phyloP scores from a whole-genome alignment of 768 basidiomycete species.

The Tricholoma sp. region DNA sequence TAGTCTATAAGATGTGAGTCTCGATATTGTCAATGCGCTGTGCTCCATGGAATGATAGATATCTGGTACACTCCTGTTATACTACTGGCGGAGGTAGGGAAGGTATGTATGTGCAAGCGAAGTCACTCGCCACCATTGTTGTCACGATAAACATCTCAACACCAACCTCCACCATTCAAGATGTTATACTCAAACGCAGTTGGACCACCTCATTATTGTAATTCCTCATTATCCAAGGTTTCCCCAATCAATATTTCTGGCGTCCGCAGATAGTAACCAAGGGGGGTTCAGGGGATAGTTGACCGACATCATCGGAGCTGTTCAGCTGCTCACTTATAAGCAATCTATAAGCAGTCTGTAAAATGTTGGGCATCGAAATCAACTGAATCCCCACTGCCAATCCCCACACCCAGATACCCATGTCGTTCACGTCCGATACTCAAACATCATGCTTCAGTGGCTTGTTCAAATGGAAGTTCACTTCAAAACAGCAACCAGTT shows the following conservation, averaged over 20 bases:
- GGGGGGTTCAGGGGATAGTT: neutral
- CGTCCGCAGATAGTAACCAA: neutral
- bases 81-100: no score
- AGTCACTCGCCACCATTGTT: no score
- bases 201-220: no score
- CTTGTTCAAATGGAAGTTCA: constrained; percentile 7
- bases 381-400: neutral
- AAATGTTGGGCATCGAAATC: neutral
- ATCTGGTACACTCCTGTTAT: no score
- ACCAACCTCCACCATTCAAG: no score
- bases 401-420: neutral
- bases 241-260: neutral
- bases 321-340: neutral
- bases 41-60: no score
- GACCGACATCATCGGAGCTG: neutral
- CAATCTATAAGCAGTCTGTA: neutral
- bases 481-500: neutral
- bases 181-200: no score
- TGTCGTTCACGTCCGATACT: neutral
- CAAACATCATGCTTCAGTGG: constrained; percentile 11
- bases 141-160: no score
- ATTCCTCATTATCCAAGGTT: no score
- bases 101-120: no score
- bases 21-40: no score
- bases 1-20: no score